Evolutionary conservation across 192 early-diverging fungal species (phyloP), one percentile per base, ranked within the genome.

Genomic region (Coemansia sp.): DNA sequence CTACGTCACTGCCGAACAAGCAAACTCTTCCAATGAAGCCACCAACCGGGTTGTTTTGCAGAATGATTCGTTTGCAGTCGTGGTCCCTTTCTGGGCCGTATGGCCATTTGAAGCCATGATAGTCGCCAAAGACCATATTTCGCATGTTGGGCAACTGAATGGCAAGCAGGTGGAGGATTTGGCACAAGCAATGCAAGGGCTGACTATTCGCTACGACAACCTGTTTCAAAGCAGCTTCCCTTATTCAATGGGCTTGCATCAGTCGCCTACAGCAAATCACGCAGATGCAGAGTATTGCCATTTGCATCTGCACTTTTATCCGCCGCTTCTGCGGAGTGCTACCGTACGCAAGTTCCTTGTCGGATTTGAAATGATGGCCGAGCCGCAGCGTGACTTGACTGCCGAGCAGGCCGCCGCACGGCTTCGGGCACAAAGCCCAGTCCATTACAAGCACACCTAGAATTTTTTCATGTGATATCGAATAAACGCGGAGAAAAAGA

Each of bases 61-160:
- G 66, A 96, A 95, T 65, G 80, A 80, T 18, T 82, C 83, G 0
- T 98, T 94, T 58, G 55, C 91, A 28, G 88, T 83, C 8, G 54
- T 96, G 0, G 91, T 94, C 1, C 96, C 96, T 11, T 98, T 93
- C 77, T 98, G 96, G 95, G 94, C 93, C 0, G 80, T 88, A 9
- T 98, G 96, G 96, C 96, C 96, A 4, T 96, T 89, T 55, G 96
- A 98, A 62, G 91, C 89, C 52, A 80, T 98, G 80, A 79, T 98
- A 10, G 64, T 94, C 6, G 59, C 85, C 36, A 89, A 87, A 60
- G 0, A 43, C 0, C 93, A 95, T 66, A 28, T 86, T 0, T 43
- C 76, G 0, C 69, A 69, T 37, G 57, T 95, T 18, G 52, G 71
- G 0, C 76, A 85, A 26, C 60, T 90, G 36, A 40, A 58, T 21